Evolutionary conservation across 192 early-diverging fungal genomes (phyloP), one percentile per base, ranked within the genome.

Genomic region (Backusella morwellensis): DNA sequence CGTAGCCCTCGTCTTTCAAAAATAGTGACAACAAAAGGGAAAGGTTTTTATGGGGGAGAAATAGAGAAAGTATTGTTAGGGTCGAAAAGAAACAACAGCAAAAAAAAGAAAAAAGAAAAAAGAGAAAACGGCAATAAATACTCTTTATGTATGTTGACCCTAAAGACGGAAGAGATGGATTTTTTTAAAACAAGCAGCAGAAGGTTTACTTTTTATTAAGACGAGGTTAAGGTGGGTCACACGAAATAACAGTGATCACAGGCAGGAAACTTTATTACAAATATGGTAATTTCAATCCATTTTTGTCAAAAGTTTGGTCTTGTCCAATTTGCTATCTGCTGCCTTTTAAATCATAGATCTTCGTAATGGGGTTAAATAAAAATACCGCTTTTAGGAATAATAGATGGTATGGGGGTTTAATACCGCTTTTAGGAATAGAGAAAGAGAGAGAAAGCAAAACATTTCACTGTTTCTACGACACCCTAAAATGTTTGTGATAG

Each of bases 1-100:
- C 44, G 70, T 50, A 50, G 26, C 70, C 70, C 70, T 72, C 70
- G 34, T 72, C 70, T 72, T 72, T 72, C 15, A 72, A 72, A 44
- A 72, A 44, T 32, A 72, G 23, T 72, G 70, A 72, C 40, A 72
- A 72, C 70, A 72, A 50, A 50, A 72, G 70, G 21, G 23, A 32
- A 32, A 63, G 0, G 5, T 12, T 26, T 63, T 26, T 63, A 63
- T 63, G 11, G 21, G 26, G 21, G 21, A 11, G 8, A 6, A 50
- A 26, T 56, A 56, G 17, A 56, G 6, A 56, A 50, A 56, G 9
- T 56, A 56, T 23, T 56, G 23, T 4, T 56, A 11, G 23, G 11
- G 2, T 14, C 23, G 23, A 59, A 59, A 50, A 59, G 2, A 59
- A 26, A 2, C 23, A 59, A 14, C 54, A 17, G 47, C 19, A 50